Base-by-base conservation (phyloP, 1,284 basidiomycete species). In the Fomitopsis palustris region DNA sequence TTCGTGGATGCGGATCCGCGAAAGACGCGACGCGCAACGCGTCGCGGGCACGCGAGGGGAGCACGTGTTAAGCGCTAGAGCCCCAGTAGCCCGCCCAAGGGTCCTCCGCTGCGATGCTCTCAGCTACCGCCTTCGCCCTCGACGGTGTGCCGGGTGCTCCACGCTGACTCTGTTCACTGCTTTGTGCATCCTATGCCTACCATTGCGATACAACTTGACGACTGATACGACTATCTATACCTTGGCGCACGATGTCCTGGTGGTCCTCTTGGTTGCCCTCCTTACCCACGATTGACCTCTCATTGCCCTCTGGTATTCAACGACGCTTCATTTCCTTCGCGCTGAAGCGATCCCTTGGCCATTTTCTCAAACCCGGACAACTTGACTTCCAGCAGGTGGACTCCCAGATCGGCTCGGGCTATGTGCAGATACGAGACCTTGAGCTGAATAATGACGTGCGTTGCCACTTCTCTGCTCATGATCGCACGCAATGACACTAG, bases 251-350 rank as follows among this genome's bases (percentile, higher is more conserved):
- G 9, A 76, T 76, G 74, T 69, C 70, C 55, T 74, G 69, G 61
- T 75, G 74, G 74, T 62, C 72, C 31, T 81, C 84, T 37, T 90
- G 88, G 88, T 75, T 89, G 54, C 81, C 87, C 54, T 61, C 71
- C n/a, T 62, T 75, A 12, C 86, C 88, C 17, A 80, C 79, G 53
- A 76, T 90, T 69, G 85, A 86, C 67, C 80, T 90, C 65, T 78
- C 90, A 1, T 78, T 97, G 17, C 92, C 96, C 7, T 84, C 91
- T 5, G 83, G 85, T 63, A 88, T 98, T 47, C 95, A 98, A 76
- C 82, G 88, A 56, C 86, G 93, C 54, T 95, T 98, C 75, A 81
- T 98, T 31, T 93, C 93, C 2, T 98, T 95, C 72, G 78, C 95
- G 51, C 81, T 98, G 62, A 91, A 88, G 77, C 87, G 88, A 63